Conservation (phyloP, 139 green algal species). For the Yamagishiella unicocca region DNA sequence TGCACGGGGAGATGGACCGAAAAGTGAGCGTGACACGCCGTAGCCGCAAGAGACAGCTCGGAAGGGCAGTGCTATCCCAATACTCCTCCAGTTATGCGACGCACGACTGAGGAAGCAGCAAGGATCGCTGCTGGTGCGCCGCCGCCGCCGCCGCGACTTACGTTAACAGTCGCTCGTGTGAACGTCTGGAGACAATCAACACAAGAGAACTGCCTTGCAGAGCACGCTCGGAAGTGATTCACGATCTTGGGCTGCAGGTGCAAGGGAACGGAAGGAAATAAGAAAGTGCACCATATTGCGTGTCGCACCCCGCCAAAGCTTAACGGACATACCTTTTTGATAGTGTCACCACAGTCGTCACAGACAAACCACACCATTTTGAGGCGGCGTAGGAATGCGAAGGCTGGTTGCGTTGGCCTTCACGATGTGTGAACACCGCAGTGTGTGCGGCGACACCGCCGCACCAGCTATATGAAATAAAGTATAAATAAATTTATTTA, state of each 20-base stretch:
- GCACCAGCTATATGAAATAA: background rate
- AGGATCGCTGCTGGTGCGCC: no score
- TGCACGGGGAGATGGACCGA: constrained; percentile 39
- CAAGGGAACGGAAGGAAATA: no score
- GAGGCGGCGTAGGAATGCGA: no score
- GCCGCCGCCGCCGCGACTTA: constrained; percentile 42
- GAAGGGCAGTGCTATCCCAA: background rate
- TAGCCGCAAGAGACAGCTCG: background rate
- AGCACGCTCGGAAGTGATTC: constrained; percentile 76
- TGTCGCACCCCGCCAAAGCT: background rate
- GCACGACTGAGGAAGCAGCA: background rate
- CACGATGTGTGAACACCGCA: background rate
- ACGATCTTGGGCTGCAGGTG: constrained; percentile 82
- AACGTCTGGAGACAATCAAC: constrained; percentile 90
- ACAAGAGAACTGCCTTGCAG: constrained; percentile 81
- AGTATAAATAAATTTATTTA: background rate
- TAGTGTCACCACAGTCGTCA: constrained; percentile 89
- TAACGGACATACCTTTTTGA: constrained; percentile 84
- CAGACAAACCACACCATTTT: constrained; percentile 94
- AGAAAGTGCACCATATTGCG: no score
- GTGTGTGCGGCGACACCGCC: background rate
- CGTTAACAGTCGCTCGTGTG: constrained; percentile 72
- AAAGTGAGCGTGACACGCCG: background rate
- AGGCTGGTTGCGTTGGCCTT: background rate
- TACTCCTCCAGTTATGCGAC: no score